phyloP scores from a whole-genome alignment of 805 yeast genomes.

The Debaryomyces castellii region DNA sequence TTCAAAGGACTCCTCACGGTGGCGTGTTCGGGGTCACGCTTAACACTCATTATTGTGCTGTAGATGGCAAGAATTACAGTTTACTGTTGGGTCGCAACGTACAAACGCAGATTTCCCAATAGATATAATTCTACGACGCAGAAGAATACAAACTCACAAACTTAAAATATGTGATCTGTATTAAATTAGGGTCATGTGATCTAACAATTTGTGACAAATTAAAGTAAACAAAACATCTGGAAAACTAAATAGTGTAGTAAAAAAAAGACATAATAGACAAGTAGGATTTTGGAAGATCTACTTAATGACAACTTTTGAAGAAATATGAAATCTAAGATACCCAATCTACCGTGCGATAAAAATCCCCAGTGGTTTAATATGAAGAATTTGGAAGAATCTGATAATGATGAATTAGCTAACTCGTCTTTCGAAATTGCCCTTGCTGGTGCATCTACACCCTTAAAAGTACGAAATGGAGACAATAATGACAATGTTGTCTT shows the following conservation, averaged over 20 bases:
- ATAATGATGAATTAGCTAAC: conserved; percentile 1
- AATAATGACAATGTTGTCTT: conserved; percentile 9
- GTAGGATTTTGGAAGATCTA: too few species aligned
- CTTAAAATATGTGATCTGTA: too few species aligned
- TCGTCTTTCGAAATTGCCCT: conserved; percentile 10
- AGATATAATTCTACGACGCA: too few species aligned
- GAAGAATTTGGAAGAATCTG: conserved; percentile 4
- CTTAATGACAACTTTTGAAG: not conserved
- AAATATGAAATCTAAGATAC: not conserved
- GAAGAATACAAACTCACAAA: too few species aligned
- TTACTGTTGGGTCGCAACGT: too few species aligned
- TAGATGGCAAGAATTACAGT: too few species aligned
- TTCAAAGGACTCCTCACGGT: too few species aligned
- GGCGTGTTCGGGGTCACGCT: too few species aligned
- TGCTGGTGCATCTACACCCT: conserved; percentile 11
- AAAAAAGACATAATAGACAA: too few species aligned
- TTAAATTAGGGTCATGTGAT: not conserved
- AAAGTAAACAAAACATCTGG: not conserved
- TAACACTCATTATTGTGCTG: too few species aligned
- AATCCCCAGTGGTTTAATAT: conserved; percentile 4
- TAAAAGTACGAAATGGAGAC: conserved; percentile 1
- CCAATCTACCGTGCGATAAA: not conserved
- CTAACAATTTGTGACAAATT: not conserved
- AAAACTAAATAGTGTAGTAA: not conserved
- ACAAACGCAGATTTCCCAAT: too few species aligned